Evolutionary conservation across 2,329 filamentous ascomycete species (phyloP), one percentile per base, ranked within the genome.

Genomic region (Aspergillus pseudonomiae): DNA sequence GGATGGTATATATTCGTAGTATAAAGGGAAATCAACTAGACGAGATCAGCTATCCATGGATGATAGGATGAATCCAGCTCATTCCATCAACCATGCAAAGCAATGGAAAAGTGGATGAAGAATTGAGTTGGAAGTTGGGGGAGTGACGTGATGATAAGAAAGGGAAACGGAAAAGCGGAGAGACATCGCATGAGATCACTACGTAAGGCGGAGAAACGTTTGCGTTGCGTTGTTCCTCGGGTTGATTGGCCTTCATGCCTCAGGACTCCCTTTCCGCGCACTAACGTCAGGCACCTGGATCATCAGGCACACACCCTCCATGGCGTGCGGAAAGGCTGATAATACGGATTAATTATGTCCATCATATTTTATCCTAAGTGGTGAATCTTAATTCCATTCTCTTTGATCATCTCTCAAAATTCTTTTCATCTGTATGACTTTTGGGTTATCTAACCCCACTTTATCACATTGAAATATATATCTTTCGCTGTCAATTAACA

Each of bases 211-310:
- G 64, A 67, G 64, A 60, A 57, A 41, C 26, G 26, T 19, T 14
- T 19, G 19, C 41, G 24, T 14, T 19, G 19, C 41, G 32, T 41
- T 60, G 24, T 30, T 60, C 45, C 21, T 41, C 39, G 39, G 39
- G 14, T 36, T 14, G 34, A 36, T 36, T 16, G 6, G 34, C 4
- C 4, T 21, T 45, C n/a, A 21, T 54, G 52, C 36, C 28, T 56
- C 28, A 34, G 39, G 43, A 32, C 41, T 7, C 59, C 32, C 21
- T n/a, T 50, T 45, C 52, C 60, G 60, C 63, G 61, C 59, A 55
- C 67, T 67, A 68, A 64, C 60, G 65, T 68, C 65, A 66, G 62
- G 65, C 65, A 68, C 65, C 57, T n/a, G 14, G 39, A 60, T 61
- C 59, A 36, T 54, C 52, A 54, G 52, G 52, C 32, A 55, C 30